Percentiles rank a stretch among this genome's conserved stretches.
phyloP scores from a whole-genome alignment of 2,329 filamentous ascomycete genomes.

The Cryphonectria parasitica region DNA sequence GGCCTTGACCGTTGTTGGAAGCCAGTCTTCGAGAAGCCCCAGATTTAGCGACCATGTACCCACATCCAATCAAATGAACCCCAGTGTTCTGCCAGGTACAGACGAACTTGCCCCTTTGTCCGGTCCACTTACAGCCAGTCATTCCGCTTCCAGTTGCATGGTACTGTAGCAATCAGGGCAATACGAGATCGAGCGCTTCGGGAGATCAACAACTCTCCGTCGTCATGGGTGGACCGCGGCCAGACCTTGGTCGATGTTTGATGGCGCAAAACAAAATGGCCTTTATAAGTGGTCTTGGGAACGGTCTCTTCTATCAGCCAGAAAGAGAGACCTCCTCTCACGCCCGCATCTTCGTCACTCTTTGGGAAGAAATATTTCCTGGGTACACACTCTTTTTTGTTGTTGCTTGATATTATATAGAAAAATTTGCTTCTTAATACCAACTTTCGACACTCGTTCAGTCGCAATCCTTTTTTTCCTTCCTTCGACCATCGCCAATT shows the following conservation, averaged over 20 bases:
- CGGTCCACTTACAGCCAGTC: constrained; percentile 25
- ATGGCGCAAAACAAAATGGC: not conserved
- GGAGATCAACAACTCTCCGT: constrained; percentile 27
- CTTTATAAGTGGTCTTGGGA: constrained; percentile 9
- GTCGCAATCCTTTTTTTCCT: not conserved
- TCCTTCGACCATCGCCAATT: not conserved
- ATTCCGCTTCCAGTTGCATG: constrained; percentile 14
- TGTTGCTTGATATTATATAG: not conserved
- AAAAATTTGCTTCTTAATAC: constrained; percentile 5
- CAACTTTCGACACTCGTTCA: not conserved
- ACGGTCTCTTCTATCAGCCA: constrained; percentile 4
- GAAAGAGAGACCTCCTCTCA: not conserved
- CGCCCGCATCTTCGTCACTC: constrained; percentile 18
- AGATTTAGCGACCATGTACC: constrained; percentile 22
- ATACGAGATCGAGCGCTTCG: constrained; percentile 29
- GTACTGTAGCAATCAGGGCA: not conserved
- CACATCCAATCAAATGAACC: constrained; percentile 25
- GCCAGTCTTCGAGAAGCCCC: constrained; percentile 15
- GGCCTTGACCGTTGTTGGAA: constrained; percentile 5
- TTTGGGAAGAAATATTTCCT: constrained; percentile 10
- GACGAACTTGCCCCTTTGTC: constrained; percentile 19
- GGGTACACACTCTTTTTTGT: constrained; percentile 7
- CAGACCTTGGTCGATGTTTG: constrained; percentile 7
- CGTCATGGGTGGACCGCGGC: not conserved
- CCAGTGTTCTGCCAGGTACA: constrained; percentile 18